Evolutionary conservation across 257 asterid genomes (phyloP).

Genomic region (Parsonsia alboflavescens): DNA sequence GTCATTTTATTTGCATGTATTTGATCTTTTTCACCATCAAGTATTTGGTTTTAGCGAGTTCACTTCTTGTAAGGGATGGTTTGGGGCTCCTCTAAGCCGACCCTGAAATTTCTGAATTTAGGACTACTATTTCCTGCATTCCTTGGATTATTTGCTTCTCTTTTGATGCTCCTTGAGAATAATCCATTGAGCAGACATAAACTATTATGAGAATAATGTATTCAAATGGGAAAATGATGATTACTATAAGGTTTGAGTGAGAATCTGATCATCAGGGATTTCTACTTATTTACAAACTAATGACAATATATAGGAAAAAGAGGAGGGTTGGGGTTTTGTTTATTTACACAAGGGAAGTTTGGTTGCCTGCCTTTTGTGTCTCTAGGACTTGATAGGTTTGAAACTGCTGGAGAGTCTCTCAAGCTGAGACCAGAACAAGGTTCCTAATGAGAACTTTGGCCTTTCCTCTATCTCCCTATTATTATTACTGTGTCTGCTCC

Average conservation of each 20-base stretch:
- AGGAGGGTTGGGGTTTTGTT: not conserved
- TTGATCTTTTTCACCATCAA: not conserved
- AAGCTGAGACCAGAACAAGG: constrained; percentile 70
- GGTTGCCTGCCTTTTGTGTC: not conserved
- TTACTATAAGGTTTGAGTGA: constrained; percentile 10
- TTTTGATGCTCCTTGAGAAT: not conserved
- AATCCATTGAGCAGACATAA: not conserved
- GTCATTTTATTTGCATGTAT: not conserved
- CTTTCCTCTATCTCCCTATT: constrained; percentile 20
- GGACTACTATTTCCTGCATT: not conserved
- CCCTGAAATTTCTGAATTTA: not conserved
- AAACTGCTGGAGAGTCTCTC: constrained; percentile 64
- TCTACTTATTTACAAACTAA: constrained; percentile 9
- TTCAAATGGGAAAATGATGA: not conserved
- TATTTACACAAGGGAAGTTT: not conserved
- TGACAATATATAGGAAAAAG: not conserved
- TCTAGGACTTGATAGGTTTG: constrained; percentile 44
- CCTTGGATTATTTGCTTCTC: not conserved
- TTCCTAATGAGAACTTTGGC: constrained; percentile 51
- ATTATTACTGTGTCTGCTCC: constrained; percentile 14
- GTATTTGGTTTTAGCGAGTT: too few relatives aligned
- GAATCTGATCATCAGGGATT: not conserved
- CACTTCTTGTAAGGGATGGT: not conserved
- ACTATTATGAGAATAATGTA: not conserved
- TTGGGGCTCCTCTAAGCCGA: too few relatives aligned